phyloP scores from a whole-genome alignment of 2,329 filamentous ascomycete species.

The Aaosphaeria arxii region DNA sequence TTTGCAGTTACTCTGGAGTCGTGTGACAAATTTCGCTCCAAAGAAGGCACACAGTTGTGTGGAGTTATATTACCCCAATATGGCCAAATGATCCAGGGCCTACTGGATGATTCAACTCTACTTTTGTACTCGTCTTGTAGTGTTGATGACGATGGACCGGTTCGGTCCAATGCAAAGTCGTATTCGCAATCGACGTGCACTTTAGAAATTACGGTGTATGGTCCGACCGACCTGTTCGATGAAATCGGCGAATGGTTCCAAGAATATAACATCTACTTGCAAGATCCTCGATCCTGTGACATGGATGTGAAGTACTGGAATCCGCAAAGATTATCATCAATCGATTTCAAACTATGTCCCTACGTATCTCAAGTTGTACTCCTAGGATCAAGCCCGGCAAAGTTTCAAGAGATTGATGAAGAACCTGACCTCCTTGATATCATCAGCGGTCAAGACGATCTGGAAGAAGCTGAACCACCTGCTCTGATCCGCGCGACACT shows the following conservation, averaged over 20 bases:
- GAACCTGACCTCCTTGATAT: slow-evolving; percentile 5
- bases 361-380: slow-evolving; percentile 18
- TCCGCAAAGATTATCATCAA: slow-evolving; percentile 8
- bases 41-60: not conserved
- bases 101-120: slow-evolving; percentile 5
- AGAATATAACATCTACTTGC: slow-evolving; percentile 12
- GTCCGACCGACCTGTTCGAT: slow-evolving; percentile 14
- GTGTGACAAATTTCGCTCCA: not conserved
- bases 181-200: slow-evolving; percentile 2
- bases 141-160: not conserved
- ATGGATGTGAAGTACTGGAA: slow-evolving; percentile 9
- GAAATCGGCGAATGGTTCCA: slow-evolving; percentile 22
- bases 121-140: slow-evolving; percentile 1
- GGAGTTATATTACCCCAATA: slow-evolving; percentile 5
- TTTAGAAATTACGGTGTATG: slow-evolving; percentile 11
- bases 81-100: slow-evolving; percentile 10
- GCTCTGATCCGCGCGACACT: not conserved
- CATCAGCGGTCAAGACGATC: slow-evolving; percentile 3
- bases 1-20: too few species aligned
- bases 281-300: slow-evolving; percentile 10
- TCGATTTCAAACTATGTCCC: not conserved
- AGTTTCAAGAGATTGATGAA: slow-evolving; percentile 4
- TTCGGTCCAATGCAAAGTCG: not conserved
- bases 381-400: not conserved
- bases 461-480: slow-evolving; percentile 6